Conservation (phyloP, 73 alveolate species). For the Urostyla sp. region DNA sequence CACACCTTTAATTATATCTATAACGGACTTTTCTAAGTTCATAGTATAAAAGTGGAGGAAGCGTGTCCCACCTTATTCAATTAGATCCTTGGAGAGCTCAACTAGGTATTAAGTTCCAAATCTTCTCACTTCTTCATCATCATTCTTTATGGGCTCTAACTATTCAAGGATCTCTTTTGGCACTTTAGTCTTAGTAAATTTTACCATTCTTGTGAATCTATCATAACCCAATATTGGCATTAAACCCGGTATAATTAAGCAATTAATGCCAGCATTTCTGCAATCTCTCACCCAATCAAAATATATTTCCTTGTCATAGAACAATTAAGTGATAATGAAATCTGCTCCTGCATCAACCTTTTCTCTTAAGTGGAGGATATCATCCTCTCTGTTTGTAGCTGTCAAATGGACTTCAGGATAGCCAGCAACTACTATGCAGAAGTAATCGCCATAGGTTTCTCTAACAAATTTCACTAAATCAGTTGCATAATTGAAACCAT, state of each 20-base stretch:
- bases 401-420: slow-evolving; percentile 91
- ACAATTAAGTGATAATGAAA: slow-evolving; percentile 82
- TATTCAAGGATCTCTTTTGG: slow-evolving; percentile 75
- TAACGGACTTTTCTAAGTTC: slow-evolving; percentile 80
- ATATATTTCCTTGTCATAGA: slow-evolving; percentile 81
- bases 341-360: slow-evolving; percentile 92
- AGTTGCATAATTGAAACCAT: slow-evolving; percentile 71
- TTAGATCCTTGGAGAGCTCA: slow-evolving; percentile 69
- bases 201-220: slow-evolving; percentile 59
- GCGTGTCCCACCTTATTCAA: slow-evolving; percentile 70
- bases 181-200: slow-evolving; percentile 79
- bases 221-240: slow-evolving; percentile 76
- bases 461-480: slow-evolving; percentile 74
- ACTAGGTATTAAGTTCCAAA: slow-evolving; percentile 72
- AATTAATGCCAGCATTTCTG: slow-evolving; percentile 72
- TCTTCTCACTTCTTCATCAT: slow-evolving; percentile 79
- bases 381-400: slow-evolving; percentile 57
- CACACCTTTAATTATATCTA: slow-evolving; percentile 60
- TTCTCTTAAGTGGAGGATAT: slow-evolving; percentile 35
- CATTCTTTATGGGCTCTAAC: slow-evolving; percentile 74
- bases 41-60: slow-evolving; percentile 88
- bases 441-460: slow-evolving; percentile 79
- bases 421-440: slow-evolving; percentile 90
- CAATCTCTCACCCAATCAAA: slow-evolving; percentile 71
- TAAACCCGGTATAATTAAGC: slow-evolving; percentile 88